These are phyloP conservation scores for Salisapilia sapeloensis DNA, from an alignment of 352 stramenopile genomes.

Conservation along the genomic window DNA sequence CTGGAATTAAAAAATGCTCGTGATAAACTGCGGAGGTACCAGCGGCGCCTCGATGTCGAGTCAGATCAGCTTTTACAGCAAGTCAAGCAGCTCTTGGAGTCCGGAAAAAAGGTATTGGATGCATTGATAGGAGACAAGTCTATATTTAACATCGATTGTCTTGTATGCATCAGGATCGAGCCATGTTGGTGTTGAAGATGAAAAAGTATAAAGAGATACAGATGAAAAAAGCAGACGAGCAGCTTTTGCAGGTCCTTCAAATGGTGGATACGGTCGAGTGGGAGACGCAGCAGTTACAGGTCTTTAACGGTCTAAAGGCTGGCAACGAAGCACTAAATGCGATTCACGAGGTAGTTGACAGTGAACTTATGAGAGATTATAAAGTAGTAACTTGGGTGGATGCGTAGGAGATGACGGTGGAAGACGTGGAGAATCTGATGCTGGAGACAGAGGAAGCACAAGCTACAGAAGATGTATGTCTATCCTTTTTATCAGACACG, in stretches of 20 bases:
- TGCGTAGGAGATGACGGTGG: slow-evolving; percentile 66
- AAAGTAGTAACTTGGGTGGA: slow-evolving; percentile 1
- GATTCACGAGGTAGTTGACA: slow-evolving; percentile 51
- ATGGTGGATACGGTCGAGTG: slow-evolving; percentile 82
- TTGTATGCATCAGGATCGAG: slow-evolving; percentile 32
- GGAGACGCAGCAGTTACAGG: slow-evolving; percentile 76
- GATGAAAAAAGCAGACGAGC: slow-evolving; percentile 71
- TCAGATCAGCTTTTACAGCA: slow-evolving; percentile 62
- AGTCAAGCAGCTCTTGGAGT: slow-evolving; percentile 52
- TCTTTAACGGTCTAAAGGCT: slow-evolving; percentile 79
- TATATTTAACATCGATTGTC: not conserved
- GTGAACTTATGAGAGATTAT: not conserved
- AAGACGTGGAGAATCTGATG: slow-evolving; percentile 80
- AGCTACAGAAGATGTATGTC: slow-evolving; percentile 46
- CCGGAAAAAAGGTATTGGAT: slow-evolving; percentile 31
- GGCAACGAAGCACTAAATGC: slow-evolving; percentile 77
- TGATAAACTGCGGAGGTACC: slow-evolving; percentile 73
- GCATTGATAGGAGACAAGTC: not conserved
- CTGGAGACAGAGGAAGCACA: slow-evolving; percentile 76
- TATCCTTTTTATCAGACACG: no score
- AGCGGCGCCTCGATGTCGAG: slow-evolving; percentile 64
- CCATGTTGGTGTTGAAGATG: slow-evolving; percentile 74
- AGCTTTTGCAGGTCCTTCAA: slow-evolving; percentile 72
- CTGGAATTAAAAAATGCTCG: slow-evolving; percentile 84
- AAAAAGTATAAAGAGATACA: slow-evolving; percentile 85